phyloP scores from a whole-genome alignment of 805 yeast genomes.

The Schwanniomyces polymorphus region DNA sequence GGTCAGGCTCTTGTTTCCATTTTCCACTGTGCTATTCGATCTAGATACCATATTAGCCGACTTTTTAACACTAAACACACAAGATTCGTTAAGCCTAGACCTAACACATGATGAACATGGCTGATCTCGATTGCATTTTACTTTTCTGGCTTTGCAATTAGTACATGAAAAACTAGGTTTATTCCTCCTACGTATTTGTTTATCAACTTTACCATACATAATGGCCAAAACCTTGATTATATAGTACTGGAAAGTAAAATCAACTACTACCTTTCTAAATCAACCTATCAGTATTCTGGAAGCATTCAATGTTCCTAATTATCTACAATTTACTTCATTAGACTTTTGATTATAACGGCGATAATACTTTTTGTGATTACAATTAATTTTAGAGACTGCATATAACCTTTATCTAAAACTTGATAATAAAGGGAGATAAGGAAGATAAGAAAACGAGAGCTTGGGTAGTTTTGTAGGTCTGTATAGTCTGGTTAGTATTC shows the following conservation, averaged over 20 bases:
- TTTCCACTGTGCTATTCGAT: background rate
- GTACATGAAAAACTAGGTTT: slow-evolving; percentile 32
- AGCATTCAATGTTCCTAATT: no score
- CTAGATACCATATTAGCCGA: slow-evolving; percentile 7
- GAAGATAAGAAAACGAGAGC: no score
- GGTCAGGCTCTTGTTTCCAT: background rate
- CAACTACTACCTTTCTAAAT: no score
- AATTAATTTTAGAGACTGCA: no score
- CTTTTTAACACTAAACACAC: slow-evolving; percentile 8
- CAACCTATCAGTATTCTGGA: no score
- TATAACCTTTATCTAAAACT: no score
- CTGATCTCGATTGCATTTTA: slow-evolving; percentile 34
- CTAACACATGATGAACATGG: slow-evolving; percentile 38
- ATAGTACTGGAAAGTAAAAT: background rate
- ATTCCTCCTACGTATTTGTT: slow-evolving; percentile 16
- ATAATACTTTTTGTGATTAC: no score
- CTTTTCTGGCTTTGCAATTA: slow-evolving; percentile 36
- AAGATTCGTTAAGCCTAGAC: slow-evolving; percentile 17
- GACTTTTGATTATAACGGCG: no score
- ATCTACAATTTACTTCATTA: no score
- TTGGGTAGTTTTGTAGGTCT: no score
- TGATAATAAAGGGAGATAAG: no score
- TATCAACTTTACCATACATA: background rate
- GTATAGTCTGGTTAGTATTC: no score
- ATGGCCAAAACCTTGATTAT: background rate